Evolutionary conservation across 441 rosid species (phyloP).

Genomic region (Pelargonium fulgidum): DNA sequence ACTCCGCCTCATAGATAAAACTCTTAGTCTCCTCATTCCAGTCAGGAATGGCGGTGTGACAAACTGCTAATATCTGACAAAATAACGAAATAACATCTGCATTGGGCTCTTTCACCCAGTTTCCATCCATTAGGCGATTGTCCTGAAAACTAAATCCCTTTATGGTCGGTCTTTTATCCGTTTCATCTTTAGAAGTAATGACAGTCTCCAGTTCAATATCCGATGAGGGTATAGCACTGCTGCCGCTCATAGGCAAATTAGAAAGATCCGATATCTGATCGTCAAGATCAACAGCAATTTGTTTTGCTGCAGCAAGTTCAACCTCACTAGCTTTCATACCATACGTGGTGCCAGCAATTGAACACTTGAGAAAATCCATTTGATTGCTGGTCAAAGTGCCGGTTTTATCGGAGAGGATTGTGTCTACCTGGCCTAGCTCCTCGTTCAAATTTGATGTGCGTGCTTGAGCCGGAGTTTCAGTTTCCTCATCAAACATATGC

Average conservation of each 20-base stretch:
- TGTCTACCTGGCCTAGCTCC: conserved; percentile 71
- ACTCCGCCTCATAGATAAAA: conserved; percentile 64
- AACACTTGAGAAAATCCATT: conserved; percentile 72
- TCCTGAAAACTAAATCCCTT: conserved; percentile 66
- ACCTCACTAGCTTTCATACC: conserved; percentile 67
- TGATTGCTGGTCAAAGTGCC: conserved; percentile 74
- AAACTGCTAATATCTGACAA: conserved; percentile 51
- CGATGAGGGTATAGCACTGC: conserved; percentile 28
- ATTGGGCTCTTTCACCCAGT: conserved; percentile 45
- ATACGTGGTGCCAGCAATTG: conserved; percentile 55
- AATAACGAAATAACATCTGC: conserved; percentile 50
- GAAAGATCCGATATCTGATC: conserved; percentile 22
- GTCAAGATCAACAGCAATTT: conserved; percentile 18
- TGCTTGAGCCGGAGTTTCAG: conserved; percentile 58
- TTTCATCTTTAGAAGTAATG: conserved; percentile 35
- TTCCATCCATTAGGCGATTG: conserved; percentile 53
- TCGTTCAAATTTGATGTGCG: conserved; percentile 70
- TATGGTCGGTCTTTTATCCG: conserved; percentile 23
- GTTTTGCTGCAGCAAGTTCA: conserved; percentile 30
- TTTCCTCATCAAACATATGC: conserved; percentile 63
- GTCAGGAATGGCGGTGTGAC: conserved; percentile 74
- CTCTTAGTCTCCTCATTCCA: conserved; percentile 45
- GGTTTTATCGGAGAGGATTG: conserved; percentile 63
- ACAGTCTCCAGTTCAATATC: conserved; percentile 75
- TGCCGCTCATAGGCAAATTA: conserved; percentile 23